A percentile compares a stretch with the other conserved stretches of the same genome.
Evolutionary conservation across 352 stramenopile genomes (phyloP).

Genomic region (Pythium dissotocum): DNA sequence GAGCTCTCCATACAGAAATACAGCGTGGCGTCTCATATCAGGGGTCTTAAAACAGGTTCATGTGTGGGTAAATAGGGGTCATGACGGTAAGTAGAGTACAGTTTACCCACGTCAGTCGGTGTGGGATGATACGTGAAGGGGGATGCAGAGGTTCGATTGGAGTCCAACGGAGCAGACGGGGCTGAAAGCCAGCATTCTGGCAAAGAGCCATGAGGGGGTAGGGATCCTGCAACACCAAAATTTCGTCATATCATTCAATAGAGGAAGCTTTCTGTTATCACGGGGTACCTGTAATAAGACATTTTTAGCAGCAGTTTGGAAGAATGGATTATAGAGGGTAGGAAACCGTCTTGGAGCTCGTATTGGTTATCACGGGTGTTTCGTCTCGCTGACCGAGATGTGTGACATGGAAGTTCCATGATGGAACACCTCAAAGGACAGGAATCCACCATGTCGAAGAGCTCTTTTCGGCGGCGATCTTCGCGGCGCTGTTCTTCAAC

Average conservation of each 20-base stretch:
- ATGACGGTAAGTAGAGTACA: background rate
- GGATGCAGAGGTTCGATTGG: background rate
- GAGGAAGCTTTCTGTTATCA: background rate
- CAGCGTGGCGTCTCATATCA: constrained; percentile 3
- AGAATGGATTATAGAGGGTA: background rate
- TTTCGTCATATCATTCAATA: background rate
- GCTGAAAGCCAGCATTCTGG: constrained; percentile 2
- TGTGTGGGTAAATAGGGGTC: background rate
- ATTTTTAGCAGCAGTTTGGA: background rate
- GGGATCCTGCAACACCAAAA: constrained; percentile 6
- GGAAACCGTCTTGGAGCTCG: background rate
- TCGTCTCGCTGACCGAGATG: constrained; percentile 1
- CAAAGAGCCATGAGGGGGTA: background rate
- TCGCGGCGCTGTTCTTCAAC: background rate
- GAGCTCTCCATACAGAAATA: background rate
- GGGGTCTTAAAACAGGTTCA: background rate
- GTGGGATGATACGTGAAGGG: background rate
- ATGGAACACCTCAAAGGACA: background rate
- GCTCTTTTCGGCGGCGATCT: background rate
- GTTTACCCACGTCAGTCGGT: background rate
- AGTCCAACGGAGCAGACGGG: constrained; percentile 14
- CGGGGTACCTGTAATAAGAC: background rate
- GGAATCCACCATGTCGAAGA: background rate
- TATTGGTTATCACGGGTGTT: background rate
- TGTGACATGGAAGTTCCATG: constrained; percentile 8